Base-by-base conservation (phyloP, 140 eudicot genomes). In the Stevia rebaudiana region DNA sequence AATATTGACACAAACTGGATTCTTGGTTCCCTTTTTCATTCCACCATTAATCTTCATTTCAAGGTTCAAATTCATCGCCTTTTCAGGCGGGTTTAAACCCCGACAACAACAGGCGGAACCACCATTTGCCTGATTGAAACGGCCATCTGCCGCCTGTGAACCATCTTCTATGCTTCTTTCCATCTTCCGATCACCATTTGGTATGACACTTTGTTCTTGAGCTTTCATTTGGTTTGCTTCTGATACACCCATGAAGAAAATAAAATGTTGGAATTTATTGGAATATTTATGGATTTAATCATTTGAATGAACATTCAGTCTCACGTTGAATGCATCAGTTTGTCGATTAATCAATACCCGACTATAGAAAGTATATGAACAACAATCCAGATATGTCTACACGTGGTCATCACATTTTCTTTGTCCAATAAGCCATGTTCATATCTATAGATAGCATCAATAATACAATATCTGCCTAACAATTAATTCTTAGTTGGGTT, bases 101-200 rank as follows among this genome's bases (percentile, higher is more conserved):
- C 80, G 95, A 72, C 95, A 87, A 77, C 91, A 87, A 3, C 80
- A n/a, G n/a, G n/a, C n/a, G n/a, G n/a, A n/a, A n/a, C n/a, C n/a
- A n/a, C n/a, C n/a, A n/a, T n/a, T n/a, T n/a, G n/a, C n/a, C n/a
- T n/a, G n/a, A n/a, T n/a, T 11, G 50, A 74, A 69, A 62, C 73
- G 65, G 33, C 81, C 67, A 56, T 74, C 77, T 70, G 73, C 82
- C 58, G 47, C 58, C 52, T 73, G 81, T 28, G 91, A 80, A 51
- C 65, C 75, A 71, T 80, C 65, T 52, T 19, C 52, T 17, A 37
- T 13, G 80, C 41, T 77, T 58, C 74, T 75, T 44, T 74, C 79
- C 61, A 49, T 44, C 61, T 72, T 60, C 40, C 35, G 62, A 46
- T 78, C 84, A 24, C 84, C 87, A 18, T 78, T 59, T 67, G 72